Percentiles rank a stretch among this genome's conserved stretches.
These are phyloP conservation scores for Mortierella sp. DNA, from an alignment of 371 early-diverging fungal genomes.

Conservation along the genomic window DNA sequence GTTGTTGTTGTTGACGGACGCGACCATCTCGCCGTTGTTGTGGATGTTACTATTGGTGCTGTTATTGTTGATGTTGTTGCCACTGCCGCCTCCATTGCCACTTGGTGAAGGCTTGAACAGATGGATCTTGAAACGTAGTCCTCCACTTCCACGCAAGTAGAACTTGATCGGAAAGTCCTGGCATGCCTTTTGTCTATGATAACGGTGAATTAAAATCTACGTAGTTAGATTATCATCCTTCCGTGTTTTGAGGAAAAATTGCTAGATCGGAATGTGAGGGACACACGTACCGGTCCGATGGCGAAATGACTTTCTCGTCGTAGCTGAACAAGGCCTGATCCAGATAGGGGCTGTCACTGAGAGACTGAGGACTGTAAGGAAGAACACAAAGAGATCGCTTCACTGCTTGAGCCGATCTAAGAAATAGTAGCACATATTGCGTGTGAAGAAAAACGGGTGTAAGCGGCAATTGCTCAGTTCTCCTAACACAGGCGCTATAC, in stretches of 20 bases:
- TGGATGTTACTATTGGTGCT: background rate
- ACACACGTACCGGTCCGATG: slow-evolving; percentile 62
- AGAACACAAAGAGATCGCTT: slow-evolving; percentile 64
- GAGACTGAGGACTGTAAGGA: slow-evolving; percentile 70
- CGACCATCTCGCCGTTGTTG: background rate
- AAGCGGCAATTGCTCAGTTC: background rate
- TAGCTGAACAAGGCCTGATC: slow-evolving; percentile 70
- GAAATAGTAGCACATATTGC: background rate
- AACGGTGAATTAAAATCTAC: background rate
- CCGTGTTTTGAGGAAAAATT: background rate
- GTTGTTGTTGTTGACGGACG: slow-evolving; percentile 2
- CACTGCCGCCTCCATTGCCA: slow-evolving; percentile 9
- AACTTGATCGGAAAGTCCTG: slow-evolving; percentile 71
- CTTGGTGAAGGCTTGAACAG: slow-evolving; percentile 50
- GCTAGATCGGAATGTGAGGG: background rate
- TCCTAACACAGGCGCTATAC: background rate
- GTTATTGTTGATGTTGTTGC: slow-evolving; percentile 7
- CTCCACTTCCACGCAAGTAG: slow-evolving; percentile 64
- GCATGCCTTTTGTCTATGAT: slow-evolving; percentile 58
- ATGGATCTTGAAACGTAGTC: slow-evolving; percentile 66
- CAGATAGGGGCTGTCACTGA: slow-evolving; percentile 70
- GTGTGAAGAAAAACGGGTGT: background rate
- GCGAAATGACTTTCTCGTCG: slow-evolving; percentile 71
- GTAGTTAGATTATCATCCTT: background rate
- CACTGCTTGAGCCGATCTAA: slow-evolving; percentile 64